Percentiles rank a stretch among this genome's conserved stretches.
Conservation (phyloP, 2,329 filamentous ascomycete species). For the Decorospora gaudefroyi region DNA sequence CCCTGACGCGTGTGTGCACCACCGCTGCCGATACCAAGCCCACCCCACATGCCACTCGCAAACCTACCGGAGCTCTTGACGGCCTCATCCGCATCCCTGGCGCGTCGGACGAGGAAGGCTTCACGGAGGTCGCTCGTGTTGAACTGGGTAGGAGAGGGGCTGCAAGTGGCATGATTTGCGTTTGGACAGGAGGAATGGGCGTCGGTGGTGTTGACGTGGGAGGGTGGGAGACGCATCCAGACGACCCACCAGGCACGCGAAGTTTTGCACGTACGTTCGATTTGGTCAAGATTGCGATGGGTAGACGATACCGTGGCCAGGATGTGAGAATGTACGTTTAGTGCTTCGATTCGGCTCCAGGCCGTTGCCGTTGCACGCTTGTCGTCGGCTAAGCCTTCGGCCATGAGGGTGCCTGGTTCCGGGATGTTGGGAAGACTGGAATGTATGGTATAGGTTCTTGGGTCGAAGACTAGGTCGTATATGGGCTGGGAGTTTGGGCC, state of each 20-base stretch:
- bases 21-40: slow-evolving; percentile 23
- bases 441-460: slow-evolving; percentile 61
- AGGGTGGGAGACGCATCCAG: slow-evolving; percentile 61
- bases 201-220: too few relatives aligned
- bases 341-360: slow-evolving; percentile 62
- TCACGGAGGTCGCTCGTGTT: slow-evolving; percentile 45
- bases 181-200: too few relatives aligned
- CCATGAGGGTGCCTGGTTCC: slow-evolving; percentile 53
- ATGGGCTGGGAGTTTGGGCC: slow-evolving; percentile 52
- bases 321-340: slow-evolving; percentile 65
- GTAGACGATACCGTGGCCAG: slow-evolving; percentile 61
- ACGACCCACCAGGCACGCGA: slow-evolving; percentile 69
- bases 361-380: slow-evolving; percentile 6
- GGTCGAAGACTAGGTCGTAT: slow-evolving; percentile 66
- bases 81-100: slow-evolving; percentile 33
- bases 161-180: too few relatives aligned
- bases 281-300: slow-evolving; percentile 50
- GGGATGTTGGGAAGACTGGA: slow-evolving; percentile 68
- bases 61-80: slow-evolving; percentile 28
- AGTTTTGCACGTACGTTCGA: slow-evolving; percentile 66
- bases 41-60: slow-evolving; percentile 44
- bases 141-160: too few relatives aligned
- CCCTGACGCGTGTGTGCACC: slow-evolving; percentile 29
- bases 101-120: slow-evolving; percentile 51
- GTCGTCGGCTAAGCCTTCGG: slow-evolving; percentile 47